Evolutionary conservation across 2,329 filamentous ascomycete species (phyloP), one percentile per base, ranked within the genome.

Genomic region (Hypoxylon sp.): DNA sequence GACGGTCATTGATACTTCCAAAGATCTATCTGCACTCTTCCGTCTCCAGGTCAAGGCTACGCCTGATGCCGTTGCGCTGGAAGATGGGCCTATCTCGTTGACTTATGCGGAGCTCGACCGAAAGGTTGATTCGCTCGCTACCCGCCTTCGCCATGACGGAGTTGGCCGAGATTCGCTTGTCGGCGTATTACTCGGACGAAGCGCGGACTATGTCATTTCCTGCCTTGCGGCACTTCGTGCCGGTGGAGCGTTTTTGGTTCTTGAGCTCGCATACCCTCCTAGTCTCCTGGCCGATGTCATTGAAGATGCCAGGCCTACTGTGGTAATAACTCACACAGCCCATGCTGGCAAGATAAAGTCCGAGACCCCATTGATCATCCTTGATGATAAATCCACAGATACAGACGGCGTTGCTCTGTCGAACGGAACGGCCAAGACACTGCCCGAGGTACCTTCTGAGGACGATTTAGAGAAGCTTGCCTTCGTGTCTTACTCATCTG

Each of bases 401-500:
- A 75, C 76, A 55, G 68, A 78, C 29, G 71, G 70, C 19, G 51
- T 56, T 24, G 50, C 74, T 52, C 4, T 50, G 2, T 70, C 76
- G 1, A 75, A 78, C 31, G 76, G 79, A 21, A 74, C 84, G n/a
- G 76, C 82, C 4, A 81, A 84, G 52, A 78, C 82, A 56, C 79
- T 82, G 8, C 75, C 84, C 15, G 84, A 85, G 10, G 76, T 89
- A 21, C 89, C 90, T 1, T 82, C 85, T 0, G 87, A 90, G 6
- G 85, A 90, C 74, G 92, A 94, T 75, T 80, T 94, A 59, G 92
- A 94, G 70, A 86, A 90, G 47, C 84, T 94, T 19, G 89, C 91
- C 17, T 95, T 94, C 76, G 91, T 94, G n/a, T 91, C 91, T 1
- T 94, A 94, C 79, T 93, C 91, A 0, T 93, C 90, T 3, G 92